phyloP scores from a whole-genome alignment of 306 rosid species.

The Castanea crenata region DNA sequence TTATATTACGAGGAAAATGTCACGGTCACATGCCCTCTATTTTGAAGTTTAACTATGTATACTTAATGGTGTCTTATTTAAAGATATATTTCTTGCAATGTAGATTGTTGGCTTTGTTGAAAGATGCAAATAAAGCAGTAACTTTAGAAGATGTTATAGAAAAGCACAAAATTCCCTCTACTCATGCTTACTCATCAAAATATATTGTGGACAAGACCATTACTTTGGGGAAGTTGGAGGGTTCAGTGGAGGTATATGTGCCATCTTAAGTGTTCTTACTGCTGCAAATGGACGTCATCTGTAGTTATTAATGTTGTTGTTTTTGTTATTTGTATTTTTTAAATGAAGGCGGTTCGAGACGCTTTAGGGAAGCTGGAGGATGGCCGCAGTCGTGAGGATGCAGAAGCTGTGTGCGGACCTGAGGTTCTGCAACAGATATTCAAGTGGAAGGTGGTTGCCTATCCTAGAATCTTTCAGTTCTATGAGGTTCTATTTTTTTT shows the following conservation, averaged over 20 bases:
- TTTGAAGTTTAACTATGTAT: constrained; percentile 9
- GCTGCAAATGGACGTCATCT: background rate
- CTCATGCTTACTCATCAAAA: constrained; percentile 46
- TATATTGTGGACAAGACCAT: constrained; percentile 64
- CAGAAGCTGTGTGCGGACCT: constrained; percentile 73
- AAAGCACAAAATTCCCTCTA: constrained; percentile 55
- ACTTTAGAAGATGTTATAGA: constrained; percentile 51
- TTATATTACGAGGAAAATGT: background rate
- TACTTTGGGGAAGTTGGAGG: constrained; percentile 81
- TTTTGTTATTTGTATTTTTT: constrained; percentile 9
- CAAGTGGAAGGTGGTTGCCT: constrained; percentile 75
- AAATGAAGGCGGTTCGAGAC: constrained; percentile 73
- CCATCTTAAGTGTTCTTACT: constrained; percentile 5
- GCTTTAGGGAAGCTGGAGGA: constrained; percentile 64
- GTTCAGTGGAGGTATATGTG: constrained; percentile 60
- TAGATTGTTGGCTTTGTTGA: constrained; percentile 63
- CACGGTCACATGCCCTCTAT: background rate
- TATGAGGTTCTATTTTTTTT: constrained; percentile 8
- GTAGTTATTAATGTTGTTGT: background rate
- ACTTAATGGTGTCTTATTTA: background rate
- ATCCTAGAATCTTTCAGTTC: background rate
- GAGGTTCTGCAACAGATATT: constrained; percentile 61
- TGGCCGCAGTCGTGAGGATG: constrained; percentile 63
- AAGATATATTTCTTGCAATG: constrained; percentile 23
- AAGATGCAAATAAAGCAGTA: constrained; percentile 57